Conservation (phyloP, 2,329 filamentous ascomycete genomes). For the Colletotrichum spinosum region DNA sequence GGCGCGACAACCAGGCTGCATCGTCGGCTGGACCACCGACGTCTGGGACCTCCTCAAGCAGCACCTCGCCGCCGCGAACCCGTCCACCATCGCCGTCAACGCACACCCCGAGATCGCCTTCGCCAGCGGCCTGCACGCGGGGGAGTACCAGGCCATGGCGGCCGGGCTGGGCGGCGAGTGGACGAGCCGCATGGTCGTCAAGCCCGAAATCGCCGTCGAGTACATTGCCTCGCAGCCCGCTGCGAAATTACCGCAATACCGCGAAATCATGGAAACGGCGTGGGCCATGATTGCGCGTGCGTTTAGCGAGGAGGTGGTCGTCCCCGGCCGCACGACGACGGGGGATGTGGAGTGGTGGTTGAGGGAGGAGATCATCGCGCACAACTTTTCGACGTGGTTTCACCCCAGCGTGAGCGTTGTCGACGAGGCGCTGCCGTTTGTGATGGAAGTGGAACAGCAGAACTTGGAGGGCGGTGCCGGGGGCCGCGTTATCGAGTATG, state of each 20-base stretch:
- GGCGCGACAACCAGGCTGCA: conserved; percentile 42
- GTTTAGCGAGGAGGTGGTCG: conserved; percentile 56
- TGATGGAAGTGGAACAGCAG: background rate
- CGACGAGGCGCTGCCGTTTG: conserved; percentile 39
- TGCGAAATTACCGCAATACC: conserved; percentile 55
- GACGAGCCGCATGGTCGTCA: conserved; percentile 52
- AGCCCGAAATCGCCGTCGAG: conserved; percentile 59
- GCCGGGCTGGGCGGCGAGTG: conserved; percentile 52
- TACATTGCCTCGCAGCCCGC: conserved; percentile 57
- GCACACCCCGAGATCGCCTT: conserved; percentile 59
- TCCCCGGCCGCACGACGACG: conserved; percentile 56
- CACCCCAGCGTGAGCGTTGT: conserved; percentile 59
- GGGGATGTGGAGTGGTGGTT: conserved; percentile 64
- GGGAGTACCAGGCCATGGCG: conserved; percentile 53
- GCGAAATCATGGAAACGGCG: conserved; percentile 59
- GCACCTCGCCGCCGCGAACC: conserved; percentile 51
- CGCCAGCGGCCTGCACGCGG: conserved; percentile 59
- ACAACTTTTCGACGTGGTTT: conserved; percentile 66
- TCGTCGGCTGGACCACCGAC: conserved; percentile 38
- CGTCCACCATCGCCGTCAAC: conserved; percentile 56
- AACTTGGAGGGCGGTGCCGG: conserved; percentile 26
- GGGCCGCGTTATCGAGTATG: conserved; percentile 51
- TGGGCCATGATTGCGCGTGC: conserved; percentile 62
- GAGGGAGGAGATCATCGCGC: conserved; percentile 58
- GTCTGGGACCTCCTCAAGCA: conserved; percentile 54